phyloP scores from a whole-genome alignment of 2,329 filamentous ascomycete genomes.

The Aspergillus ibericus region DNA sequence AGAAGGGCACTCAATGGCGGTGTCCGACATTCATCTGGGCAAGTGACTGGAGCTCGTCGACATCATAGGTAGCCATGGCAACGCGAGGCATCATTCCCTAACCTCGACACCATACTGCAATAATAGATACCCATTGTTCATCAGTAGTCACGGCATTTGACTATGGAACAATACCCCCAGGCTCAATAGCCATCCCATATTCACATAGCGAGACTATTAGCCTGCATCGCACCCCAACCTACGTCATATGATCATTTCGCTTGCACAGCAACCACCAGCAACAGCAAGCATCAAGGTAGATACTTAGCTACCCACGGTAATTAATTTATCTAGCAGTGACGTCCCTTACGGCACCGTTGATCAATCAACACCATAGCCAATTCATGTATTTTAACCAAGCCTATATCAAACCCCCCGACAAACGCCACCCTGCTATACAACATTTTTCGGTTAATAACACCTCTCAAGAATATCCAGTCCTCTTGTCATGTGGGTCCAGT shows the following conservation, averaged over 20 bases:
- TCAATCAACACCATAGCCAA: background rate
- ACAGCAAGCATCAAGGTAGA: too few relatives aligned
- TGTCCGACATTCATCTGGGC: conserved; percentile 80
- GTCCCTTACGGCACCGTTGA: too few relatives aligned
- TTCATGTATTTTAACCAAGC: background rate
- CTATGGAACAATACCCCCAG: too few relatives aligned
- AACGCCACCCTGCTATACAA: background rate
- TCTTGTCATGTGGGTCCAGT: background rate
- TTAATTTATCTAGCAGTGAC: too few relatives aligned
- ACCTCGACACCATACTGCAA: background rate
- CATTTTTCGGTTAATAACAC: background rate
- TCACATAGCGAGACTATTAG: too few relatives aligned
- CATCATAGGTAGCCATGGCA: conserved; percentile 2
- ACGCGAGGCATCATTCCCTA: background rate
- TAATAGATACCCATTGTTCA: background rate
- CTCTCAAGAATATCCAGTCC: background rate
- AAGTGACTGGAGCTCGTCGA: conserved; percentile 58
- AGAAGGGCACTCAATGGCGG: conserved; percentile 80
- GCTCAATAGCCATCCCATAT: too few relatives aligned
- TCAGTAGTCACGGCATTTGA: background rate
- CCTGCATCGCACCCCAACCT: too few relatives aligned
- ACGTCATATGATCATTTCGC: too few relatives aligned
- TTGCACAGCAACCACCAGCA: too few relatives aligned
- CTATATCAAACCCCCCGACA: background rate
- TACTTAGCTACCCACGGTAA: too few relatives aligned